phyloP scores from a whole-genome alignment of 805 yeast species.

The Candida dendrica region DNA sequence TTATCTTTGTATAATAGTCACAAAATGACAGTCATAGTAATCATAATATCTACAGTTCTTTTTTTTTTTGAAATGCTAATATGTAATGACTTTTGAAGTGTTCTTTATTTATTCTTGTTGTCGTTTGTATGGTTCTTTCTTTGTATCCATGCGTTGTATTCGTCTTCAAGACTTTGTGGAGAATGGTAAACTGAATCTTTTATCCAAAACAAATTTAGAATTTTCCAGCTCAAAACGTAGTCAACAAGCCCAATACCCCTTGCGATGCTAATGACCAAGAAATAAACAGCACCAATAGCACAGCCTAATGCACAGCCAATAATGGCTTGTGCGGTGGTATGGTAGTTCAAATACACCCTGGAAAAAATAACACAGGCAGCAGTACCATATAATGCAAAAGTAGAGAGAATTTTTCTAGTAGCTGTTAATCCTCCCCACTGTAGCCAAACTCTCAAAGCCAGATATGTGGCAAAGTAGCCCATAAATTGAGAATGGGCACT shows the following conservation, averaged over 20 bases:
- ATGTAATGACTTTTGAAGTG: background rate
- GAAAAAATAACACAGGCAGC: slow-evolving; percentile 51
- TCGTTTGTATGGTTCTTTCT: slow-evolving; percentile 3
- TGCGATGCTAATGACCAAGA: slow-evolving; percentile 39
- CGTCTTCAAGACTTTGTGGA: slow-evolving; percentile 40
- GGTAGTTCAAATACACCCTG: slow-evolving; percentile 74
- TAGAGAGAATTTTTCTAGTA: slow-evolving; percentile 23
- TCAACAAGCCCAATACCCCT: slow-evolving; percentile 65
- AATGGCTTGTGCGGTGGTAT: slow-evolving; percentile 61
- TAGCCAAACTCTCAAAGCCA: slow-evolving; percentile 34
- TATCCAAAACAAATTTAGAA: slow-evolving; percentile 42
- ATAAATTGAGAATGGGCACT: slow-evolving; percentile 94
- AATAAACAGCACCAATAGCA: slow-evolving; percentile 52
- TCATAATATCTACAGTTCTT: background rate
- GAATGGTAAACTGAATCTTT: slow-evolving; percentile 54
- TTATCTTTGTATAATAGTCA: background rate
- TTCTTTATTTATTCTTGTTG: background rate
- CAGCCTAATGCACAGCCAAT: slow-evolving; percentile 67
- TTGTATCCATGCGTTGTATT: slow-evolving; percentile 28
- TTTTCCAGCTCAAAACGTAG: slow-evolving; percentile 53
- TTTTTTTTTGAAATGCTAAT: background rate
- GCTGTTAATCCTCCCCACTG: slow-evolving; percentile 33
- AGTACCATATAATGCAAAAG: slow-evolving; percentile 20
- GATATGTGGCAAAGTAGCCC: slow-evolving; percentile 71
- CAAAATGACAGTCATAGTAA: too few relatives aligned